These are phyloP conservation scores for Aspergillus transmontanensis DNA, from an alignment of 2,329 filamentous ascomycete genomes.

Conservation along the genomic window DNA sequence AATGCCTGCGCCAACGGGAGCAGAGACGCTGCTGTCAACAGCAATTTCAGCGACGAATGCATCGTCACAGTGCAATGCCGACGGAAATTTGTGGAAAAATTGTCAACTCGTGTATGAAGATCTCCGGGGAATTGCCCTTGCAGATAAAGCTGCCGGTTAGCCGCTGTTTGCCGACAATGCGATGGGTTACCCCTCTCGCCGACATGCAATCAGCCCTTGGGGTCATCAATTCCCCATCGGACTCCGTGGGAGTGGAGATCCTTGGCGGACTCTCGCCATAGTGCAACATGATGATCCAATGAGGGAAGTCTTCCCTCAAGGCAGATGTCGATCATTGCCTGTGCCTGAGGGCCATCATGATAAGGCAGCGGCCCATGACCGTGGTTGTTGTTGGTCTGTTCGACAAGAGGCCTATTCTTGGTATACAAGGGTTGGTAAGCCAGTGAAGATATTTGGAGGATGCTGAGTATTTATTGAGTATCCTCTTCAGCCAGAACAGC, in stretches of 20 bases:
- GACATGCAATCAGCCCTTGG: neutral
- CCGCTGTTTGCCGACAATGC: neutral
- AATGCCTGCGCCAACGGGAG: neutral
- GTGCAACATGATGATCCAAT: neutral
- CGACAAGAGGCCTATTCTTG: too few species aligned
- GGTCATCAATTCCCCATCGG: neutral
- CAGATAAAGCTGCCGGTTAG: neutral
- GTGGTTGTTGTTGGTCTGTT: too few species aligned
- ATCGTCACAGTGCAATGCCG: neutral
- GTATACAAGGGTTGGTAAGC: too few species aligned
- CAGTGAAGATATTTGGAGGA: too few species aligned
- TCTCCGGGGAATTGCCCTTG: neutral
- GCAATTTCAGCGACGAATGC: neutral
- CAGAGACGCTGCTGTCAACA: neutral
- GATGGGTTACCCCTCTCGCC: neutral
- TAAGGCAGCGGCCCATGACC: neutral
- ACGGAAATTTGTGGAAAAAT: too few species aligned
- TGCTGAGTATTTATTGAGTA: too few species aligned
- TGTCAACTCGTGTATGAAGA: neutral
- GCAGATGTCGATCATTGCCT: neutral
- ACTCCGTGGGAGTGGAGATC: neutral
- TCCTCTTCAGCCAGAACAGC: too few species aligned
- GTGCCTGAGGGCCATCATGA: neutral
- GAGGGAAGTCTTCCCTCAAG: neutral
- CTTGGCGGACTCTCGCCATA: neutral